Evolutionary conservation across 2,329 filamentous ascomycete species (phyloP), one percentile per base, ranked within the genome.

Genomic region (Pseudogymnoascus sp.): DNA sequence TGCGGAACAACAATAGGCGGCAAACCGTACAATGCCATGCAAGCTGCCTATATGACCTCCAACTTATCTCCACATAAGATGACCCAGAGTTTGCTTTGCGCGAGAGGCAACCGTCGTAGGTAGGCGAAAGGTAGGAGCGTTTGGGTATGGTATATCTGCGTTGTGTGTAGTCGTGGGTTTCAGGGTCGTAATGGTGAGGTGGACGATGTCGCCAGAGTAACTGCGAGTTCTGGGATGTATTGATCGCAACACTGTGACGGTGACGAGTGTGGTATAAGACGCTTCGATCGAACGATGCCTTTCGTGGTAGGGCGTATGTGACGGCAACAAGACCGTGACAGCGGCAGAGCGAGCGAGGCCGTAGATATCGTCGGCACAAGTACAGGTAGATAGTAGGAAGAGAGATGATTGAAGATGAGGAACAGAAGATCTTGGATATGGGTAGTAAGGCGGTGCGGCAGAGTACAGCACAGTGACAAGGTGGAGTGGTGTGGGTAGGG

Each of bases 391-490:
- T 30, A 7, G 25, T 30, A 12, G 41, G 12, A 52, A 30, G 45
- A 52, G 45, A 6, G 25, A 52, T 30, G 45, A 52, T 30, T 33
- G 45, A 22, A 60, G 23, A 33, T 42, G 59, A 60, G 58, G 41
- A 42, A 60, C 16, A 42, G 38, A 41, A 41, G 36, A 41, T 45
- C 36, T 60, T 45, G 59, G 41, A 22, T 60, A 45, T 39, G 41
- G 41, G 35, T 45, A 41, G 59, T 39, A 30, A 60, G 36, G 38
- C 59, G 59, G 59, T 60, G 59, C 38, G 59, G 59, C 59, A 41
- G 59, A 45, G 41, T 33, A 39, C 41, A 36, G 41, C 36, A 60
- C 41, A 42, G 38, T 45, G 59, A 41, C 59, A 41, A 60, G 58
- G 36, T 60, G 36, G 58, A 33, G 42, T 52, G 25, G 42, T 33